Evolutionary conservation across 1,139 yeast genomes (phyloP).

Genomic region (Geotrichum fermentans): DNA sequence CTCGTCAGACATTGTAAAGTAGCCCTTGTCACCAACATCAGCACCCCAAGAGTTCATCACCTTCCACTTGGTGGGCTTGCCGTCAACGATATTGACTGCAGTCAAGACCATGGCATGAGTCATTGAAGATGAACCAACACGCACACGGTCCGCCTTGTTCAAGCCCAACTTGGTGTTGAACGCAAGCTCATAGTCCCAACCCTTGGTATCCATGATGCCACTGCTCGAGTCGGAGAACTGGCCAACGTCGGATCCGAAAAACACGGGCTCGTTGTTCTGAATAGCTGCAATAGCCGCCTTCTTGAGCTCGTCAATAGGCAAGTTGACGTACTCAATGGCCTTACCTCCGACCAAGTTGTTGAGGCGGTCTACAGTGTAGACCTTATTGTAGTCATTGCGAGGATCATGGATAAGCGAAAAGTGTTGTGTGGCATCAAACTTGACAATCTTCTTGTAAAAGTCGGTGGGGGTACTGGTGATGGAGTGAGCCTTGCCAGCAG

Average conservation of each 20-base stretch:
- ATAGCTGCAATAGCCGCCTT: slow-evolving; percentile 54
- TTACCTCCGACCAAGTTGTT: slow-evolving; percentile 60
- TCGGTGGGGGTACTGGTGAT: slow-evolving; percentile 49
- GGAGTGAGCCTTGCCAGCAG: slow-evolving; percentile 47
- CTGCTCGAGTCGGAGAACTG: slow-evolving; percentile 46
- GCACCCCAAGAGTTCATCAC: slow-evolving; percentile 70
- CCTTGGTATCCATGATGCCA: slow-evolving; percentile 53
- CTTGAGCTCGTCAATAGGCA: slow-evolving; percentile 48
- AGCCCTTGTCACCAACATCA: slow-evolving; percentile 56
- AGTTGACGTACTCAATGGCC: slow-evolving; percentile 59
- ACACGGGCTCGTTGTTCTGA: slow-evolving; percentile 58
- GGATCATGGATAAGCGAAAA: slow-evolving; percentile 64
- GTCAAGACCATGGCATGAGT: slow-evolving; percentile 68
- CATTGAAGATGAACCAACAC: slow-evolving; percentile 56
- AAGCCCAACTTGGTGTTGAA: slow-evolving; percentile 50
- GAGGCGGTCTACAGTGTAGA: slow-evolving; percentile 59
- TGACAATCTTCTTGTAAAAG: slow-evolving; percentile 47
- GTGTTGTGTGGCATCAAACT: slow-evolving; percentile 45
- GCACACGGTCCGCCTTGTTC: slow-evolving; percentile 51
- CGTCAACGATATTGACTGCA: slow-evolving; percentile 52
- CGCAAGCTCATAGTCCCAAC: slow-evolving; percentile 54
- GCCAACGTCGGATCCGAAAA: slow-evolving; percentile 68
- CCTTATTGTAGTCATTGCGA: slow-evolving; percentile 48
- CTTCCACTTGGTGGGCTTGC: slow-evolving; percentile 60
- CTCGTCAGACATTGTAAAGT: slow-evolving; percentile 57